A percentile compares a stretch with the other conserved stretches of the same genome.
Conservation (phyloP, 805 yeast species). For the Candida glaebosa region DNA sequence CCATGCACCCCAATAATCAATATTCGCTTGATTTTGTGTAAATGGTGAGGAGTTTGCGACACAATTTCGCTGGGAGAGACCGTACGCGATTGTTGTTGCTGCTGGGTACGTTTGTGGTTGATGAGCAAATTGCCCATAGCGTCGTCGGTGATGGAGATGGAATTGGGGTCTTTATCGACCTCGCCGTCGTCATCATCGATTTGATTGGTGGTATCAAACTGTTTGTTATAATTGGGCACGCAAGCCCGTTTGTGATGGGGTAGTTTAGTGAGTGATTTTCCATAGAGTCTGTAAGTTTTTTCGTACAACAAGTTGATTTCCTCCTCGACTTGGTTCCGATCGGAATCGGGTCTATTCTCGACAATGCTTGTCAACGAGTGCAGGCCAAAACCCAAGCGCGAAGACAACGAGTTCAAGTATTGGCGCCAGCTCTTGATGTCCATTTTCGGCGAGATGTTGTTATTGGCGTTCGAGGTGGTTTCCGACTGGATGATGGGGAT, state of each 20-base stretch:
- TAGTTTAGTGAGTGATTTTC: conserved; percentile 31
- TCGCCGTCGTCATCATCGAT: conserved; percentile 20
- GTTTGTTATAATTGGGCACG: conserved; percentile 33
- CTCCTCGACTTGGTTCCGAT: conserved; percentile 21
- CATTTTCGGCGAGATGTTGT: conserved; percentile 16
- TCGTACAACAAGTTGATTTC: conserved; percentile 32
- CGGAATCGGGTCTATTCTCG: conserved; percentile 6
- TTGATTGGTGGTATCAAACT: conserved; percentile 20
- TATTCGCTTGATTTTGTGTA: conserved; percentile 48
- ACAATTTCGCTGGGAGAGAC: conserved; percentile 14
- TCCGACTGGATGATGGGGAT: conserved; percentile 7
- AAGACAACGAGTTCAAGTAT: conserved; percentile 30
- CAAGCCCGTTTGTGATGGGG: conserved; percentile 38
- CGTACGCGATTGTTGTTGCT: conserved; percentile 7
- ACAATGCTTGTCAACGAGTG: conserved; percentile 26
- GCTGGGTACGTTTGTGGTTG: conserved; percentile 19
- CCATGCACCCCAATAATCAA: conserved; percentile 94
- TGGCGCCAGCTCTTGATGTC: conserved; percentile 36
- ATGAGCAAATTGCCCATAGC: conserved; percentile 39
- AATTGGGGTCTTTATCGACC: conserved; percentile 22
- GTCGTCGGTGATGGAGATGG: conserved; percentile 38
- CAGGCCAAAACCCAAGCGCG: conserved; percentile 33
- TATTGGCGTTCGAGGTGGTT: conserved; percentile 21
- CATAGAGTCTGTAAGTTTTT: conserved; percentile 36
- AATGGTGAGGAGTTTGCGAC: conserved; percentile 25